Evolutionary conservation across 768 basidiomycete genomes (phyloP).

Genomic region (Sporobolomyces roseus): DNA sequence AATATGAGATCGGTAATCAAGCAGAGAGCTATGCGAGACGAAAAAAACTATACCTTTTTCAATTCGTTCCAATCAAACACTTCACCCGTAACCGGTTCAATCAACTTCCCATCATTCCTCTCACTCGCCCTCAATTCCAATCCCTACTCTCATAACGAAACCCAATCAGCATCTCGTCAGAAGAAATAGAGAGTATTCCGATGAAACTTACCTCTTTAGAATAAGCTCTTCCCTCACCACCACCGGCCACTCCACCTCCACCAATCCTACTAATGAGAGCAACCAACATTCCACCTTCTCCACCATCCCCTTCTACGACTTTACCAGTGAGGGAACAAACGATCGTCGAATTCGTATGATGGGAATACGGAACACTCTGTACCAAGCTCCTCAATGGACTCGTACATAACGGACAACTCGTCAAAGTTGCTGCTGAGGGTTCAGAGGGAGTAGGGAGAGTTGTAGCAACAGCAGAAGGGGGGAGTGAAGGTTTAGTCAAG

Average conservation of each 20-base stretch:
- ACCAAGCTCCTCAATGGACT: constrained; percentile 66
- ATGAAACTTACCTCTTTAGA: constrained; percentile 54
- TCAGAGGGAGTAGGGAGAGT: constrained; percentile 47
- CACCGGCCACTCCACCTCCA: background rate
- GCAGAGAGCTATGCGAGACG: no score
- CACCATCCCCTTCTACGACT: constrained; percentile 80
- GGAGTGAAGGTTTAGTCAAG: background rate
- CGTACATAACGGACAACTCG: constrained; percentile 87
- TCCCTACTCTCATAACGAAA: constrained; percentile 17
- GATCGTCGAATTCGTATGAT: constrained; percentile 92
- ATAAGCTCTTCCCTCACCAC: constrained; percentile 36
- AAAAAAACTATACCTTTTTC: no score
- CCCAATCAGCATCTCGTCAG: background rate
- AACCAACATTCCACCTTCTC: constrained; percentile 37
- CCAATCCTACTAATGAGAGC: constrained; percentile 27
- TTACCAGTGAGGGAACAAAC: constrained; percentile 85
- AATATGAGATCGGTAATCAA: no score
- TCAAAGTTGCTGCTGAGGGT: constrained; percentile 43
- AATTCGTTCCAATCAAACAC: constrained; percentile 64
- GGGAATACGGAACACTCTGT: constrained; percentile 79
- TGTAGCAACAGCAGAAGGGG: background rate
- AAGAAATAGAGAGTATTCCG: background rate
- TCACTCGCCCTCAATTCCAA: constrained; percentile 49
- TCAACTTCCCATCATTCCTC: constrained; percentile 89
- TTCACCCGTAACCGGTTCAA: constrained; percentile 70